These are phyloP conservation scores for Xylaria sp. DNA, from an alignment of 2,329 filamentous ascomycete genomes.

Conservation along the genomic window DNA sequence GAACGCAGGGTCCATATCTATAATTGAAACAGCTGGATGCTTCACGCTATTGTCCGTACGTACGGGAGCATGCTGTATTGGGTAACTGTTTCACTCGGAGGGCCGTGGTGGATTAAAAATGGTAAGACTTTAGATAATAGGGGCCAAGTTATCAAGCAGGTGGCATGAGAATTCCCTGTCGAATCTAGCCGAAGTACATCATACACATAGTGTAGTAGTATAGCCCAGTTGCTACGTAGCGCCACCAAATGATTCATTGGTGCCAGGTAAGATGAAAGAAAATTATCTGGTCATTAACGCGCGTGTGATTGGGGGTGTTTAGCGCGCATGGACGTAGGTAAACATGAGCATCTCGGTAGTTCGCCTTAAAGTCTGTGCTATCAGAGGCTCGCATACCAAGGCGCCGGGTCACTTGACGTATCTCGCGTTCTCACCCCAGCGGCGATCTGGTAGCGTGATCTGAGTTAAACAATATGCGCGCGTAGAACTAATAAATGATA, in stretches of 20 bases:
- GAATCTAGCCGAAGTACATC: neutral
- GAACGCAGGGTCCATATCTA: constrained; percentile 1
- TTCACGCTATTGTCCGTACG: neutral
- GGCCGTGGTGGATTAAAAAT: neutral
- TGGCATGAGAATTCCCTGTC: neutral
- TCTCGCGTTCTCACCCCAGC: neutral
- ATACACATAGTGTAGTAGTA: neutral
- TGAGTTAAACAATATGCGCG: neutral
- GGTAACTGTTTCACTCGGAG: neutral
- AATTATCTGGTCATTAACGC: neutral
- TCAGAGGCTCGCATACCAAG: neutral
- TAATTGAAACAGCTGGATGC: neutral
- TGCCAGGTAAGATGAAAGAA: neutral
- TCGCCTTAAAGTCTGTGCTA: constrained; percentile 2
- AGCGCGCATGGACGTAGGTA: neutral
- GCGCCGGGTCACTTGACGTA: constrained; percentile 5
- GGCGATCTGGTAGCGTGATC: neutral
- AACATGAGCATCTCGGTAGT: too few species aligned
- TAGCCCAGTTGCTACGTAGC: too few species aligned
- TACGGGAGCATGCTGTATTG: neutral
- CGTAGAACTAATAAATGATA: too few species aligned
- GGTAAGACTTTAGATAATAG: neutral
- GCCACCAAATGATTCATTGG: too few species aligned
- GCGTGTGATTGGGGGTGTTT: neutral
- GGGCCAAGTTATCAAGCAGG: neutral